Conservation (phyloP, 495 filamentous ascomycete genomes). For the Podospora australis region DNA sequence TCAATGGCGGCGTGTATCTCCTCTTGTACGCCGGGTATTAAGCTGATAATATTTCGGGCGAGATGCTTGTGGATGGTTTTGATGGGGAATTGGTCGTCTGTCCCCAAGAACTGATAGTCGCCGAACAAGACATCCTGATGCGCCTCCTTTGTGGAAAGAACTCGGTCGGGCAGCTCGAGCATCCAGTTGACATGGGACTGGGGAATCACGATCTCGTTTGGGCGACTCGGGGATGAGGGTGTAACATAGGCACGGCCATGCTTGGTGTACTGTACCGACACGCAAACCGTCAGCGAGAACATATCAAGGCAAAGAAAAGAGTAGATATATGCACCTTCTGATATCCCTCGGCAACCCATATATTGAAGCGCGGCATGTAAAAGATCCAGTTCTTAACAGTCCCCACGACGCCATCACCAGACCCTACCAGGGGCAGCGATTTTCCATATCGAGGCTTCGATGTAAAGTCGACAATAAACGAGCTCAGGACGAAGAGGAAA, state of each 20-base stretch:
- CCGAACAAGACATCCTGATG: conserved; percentile 26
- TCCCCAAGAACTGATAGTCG: conserved; percentile 28
- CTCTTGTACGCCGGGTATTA: conserved; percentile 29
- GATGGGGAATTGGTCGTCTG: conserved; percentile 26
- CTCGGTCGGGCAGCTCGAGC: conserved; percentile 30
- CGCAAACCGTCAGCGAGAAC: background rate
- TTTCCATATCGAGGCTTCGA: conserved; percentile 26
- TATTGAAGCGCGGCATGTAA: conserved; percentile 22
- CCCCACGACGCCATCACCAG: conserved; percentile 19
- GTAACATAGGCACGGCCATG: conserved; percentile 26
- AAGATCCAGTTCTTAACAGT: conserved; percentile 27
- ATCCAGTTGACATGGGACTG: conserved; percentile 30
- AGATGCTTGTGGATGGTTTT: conserved; percentile 31
- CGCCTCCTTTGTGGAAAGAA: conserved; percentile 24
- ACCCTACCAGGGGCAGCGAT: conserved; percentile 28
- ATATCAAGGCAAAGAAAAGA: background rate
- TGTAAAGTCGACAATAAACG: conserved; percentile 29
- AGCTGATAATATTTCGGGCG: conserved; percentile 24
- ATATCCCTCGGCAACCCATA: conserved; percentile 30
- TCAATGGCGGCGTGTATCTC: conserved; percentile 27
- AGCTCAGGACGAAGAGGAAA: conserved; percentile 22
- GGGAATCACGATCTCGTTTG: conserved; percentile 31
- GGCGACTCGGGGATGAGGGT: conserved; percentile 24
- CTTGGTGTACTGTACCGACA: conserved; percentile 25
- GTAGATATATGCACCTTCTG: conserved; percentile 18